Evolutionary conservation across 179 eudicot genomes (phyloP).

Genomic region (Beta lomatogona): DNA sequence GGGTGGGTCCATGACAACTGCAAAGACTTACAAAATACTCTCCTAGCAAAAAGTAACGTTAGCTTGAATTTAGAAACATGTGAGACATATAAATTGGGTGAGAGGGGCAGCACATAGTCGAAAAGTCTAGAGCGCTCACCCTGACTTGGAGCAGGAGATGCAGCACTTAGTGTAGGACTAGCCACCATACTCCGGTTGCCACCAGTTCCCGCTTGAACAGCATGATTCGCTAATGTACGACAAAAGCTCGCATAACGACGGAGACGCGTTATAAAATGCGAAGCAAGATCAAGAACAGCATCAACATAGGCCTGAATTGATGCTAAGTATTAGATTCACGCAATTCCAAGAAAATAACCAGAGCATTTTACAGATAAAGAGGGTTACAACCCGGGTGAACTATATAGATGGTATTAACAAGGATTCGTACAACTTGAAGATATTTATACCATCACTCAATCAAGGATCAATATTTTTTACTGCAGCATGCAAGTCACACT

Average conservation of each 20-base stretch:
- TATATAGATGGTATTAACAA: background rate
- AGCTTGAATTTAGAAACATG: background rate
- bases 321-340: constrained; percentile 12
- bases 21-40: background rate
- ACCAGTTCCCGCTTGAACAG: constrained; percentile 84
- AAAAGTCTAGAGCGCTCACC: constrained; percentile 52
- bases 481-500: background rate
- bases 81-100: background rate
- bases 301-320: constrained; percentile 88
- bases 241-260: constrained; percentile 98
- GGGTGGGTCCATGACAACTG: background rate
- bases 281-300: constrained; percentile 92
- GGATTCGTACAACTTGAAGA: background rate
- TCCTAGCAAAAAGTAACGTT: background rate
- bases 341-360: background rate
- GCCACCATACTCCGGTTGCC: constrained; percentile 85
- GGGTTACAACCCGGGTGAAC: background rate
- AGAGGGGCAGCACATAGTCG: background rate
- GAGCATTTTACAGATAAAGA: background rate
- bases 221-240: constrained; percentile 95
- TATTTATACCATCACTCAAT: background rate
- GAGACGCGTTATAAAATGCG: constrained; percentile 95
- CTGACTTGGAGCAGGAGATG: constrained; percentile 73
- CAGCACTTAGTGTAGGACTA: constrained; percentile 83
- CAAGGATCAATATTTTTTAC: background rate